Evolutionary conservation across 176 grass and related monocot genomes (phyloP).

Genomic region (Oryza rufipogon): DNA sequence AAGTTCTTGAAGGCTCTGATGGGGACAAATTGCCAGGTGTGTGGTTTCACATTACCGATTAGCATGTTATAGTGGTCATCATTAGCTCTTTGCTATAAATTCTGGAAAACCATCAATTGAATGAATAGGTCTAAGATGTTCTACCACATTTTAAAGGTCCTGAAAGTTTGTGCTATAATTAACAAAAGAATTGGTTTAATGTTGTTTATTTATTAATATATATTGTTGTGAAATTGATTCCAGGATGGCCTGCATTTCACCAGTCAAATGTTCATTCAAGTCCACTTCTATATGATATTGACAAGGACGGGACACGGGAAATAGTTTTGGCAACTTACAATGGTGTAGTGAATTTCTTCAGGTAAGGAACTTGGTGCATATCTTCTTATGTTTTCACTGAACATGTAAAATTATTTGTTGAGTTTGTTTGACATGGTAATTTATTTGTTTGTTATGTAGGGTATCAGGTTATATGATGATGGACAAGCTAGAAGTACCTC

Average conservation of each 20-base stretch:
- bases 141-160: slow-evolving; percentile 21
- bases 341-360: slow-evolving; percentile 91
- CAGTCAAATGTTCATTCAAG: slow-evolving; percentile 92
- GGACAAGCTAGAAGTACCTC: slow-evolving; percentile 95
- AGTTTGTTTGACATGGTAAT: neutral
- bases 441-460: slow-evolving; percentile 62
- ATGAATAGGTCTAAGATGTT: slow-evolving; percentile 9
- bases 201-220: slow-evolving; percentile 26
- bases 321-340: slow-evolving; percentile 93
- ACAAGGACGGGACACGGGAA: slow-evolving; percentile 91
- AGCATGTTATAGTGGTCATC: slow-evolving; percentile 21
- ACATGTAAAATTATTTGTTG: slow-evolving; percentile 35
- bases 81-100: slow-evolving; percentile 1
- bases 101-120: slow-evolving; percentile 12
- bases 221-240: slow-evolving; percentile 21
- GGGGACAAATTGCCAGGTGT: slow-evolving; percentile 98
- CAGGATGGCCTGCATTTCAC: slow-evolving; percentile 97
- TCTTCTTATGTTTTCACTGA: slow-evolving; percentile 3
- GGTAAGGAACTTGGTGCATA: slow-evolving; percentile 47
- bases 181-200: neutral
- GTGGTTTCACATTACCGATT: slow-evolving; percentile 26
- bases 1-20: slow-evolving; percentile 96
- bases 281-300: slow-evolving; percentile 86
- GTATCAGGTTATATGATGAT: slow-evolving; percentile 95
- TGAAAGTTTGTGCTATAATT: slow-evolving; percentile 18